Percentiles rank a stretch among this genome's conserved stretches.
These are phyloP conservation scores for Prunus salicina DNA, from an alignment of 306 rosid species.

Conservation along the genomic window DNA sequence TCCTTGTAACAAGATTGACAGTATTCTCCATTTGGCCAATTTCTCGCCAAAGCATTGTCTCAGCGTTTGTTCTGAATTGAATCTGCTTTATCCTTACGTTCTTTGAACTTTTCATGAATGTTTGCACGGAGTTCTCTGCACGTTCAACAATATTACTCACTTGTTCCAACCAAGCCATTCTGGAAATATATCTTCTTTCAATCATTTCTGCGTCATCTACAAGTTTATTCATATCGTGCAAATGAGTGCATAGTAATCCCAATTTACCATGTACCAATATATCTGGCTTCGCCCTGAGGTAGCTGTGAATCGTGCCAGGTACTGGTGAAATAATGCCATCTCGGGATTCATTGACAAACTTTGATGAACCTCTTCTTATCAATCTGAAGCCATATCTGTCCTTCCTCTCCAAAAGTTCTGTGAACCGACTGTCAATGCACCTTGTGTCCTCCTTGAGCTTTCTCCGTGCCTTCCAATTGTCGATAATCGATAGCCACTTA, in stretches of 20 bases:
- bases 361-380: not conserved
- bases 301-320: not conserved
- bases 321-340: conserved; percentile 6
- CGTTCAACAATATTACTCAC: conserved; percentile 1
- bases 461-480: not conserved
- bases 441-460: conserved; percentile 10
- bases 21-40: conserved; percentile 12
- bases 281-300: not conserved
- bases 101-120: no score
- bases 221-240: not conserved
- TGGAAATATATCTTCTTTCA: conserved; percentile 1
- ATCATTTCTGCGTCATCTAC: not conserved
- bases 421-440: not conserved
- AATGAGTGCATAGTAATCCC: not conserved
- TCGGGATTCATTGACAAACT: not conserved
- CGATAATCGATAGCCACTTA: not conserved
- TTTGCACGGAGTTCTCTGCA: not conserved
- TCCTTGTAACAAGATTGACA: conserved; percentile 1
- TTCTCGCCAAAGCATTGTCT: not conserved
- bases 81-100: no score
- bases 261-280: not conserved
- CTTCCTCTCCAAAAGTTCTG: conserved; percentile 1
- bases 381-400: conserved; percentile 12
- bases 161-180: conserved; percentile 18
- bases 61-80: not conserved